phyloP scores from a whole-genome alignment of 2,329 filamentous ascomycete species.

The Xylaria sp. region DNA sequence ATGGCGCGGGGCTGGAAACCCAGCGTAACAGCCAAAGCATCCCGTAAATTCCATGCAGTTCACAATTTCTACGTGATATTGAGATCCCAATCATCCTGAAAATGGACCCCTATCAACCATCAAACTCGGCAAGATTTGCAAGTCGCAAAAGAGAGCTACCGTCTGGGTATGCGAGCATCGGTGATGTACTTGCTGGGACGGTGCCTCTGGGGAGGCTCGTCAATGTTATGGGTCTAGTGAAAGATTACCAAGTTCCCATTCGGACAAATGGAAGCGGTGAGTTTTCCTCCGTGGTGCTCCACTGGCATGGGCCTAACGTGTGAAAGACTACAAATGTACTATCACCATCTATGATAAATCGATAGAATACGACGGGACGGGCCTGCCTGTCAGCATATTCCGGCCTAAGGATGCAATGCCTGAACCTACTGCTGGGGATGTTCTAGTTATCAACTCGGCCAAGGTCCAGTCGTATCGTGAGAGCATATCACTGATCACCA shows the following conservation, averaged over 20 bases:
- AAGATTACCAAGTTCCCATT: conserved; percentile 63
- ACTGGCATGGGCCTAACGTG: conserved; percentile 20
- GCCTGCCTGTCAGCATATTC: conserved; percentile 66
- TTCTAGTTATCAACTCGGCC: conserved; percentile 65
- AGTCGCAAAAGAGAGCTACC: conserved; percentile 27
- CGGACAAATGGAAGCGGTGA: conserved; percentile 58
- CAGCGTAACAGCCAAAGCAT: not conserved
- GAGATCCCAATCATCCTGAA: conserved; percentile 1
- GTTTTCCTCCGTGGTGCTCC: not conserved
- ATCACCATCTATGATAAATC: conserved; percentile 67
- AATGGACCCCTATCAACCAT: conserved; percentile 29
- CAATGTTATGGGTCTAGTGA: conserved; percentile 73
- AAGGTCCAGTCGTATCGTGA: conserved; percentile 52
- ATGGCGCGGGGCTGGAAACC: not conserved
- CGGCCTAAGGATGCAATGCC: conserved; percentile 56
- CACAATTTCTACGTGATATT: not conserved
- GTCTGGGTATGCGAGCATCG: conserved; percentile 48
- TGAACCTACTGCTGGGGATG: conserved; percentile 58
- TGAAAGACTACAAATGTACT: conserved; percentile 63
- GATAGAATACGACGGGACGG: conserved; percentile 49
- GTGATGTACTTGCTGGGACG: conserved; percentile 51
- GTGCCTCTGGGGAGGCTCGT: conserved; percentile 44
- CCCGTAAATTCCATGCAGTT: not conserved
- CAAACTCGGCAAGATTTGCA: conserved; percentile 23
- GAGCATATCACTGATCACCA: conserved; percentile 52